Conservation (phyloP, 2,329 filamentous ascomycete species). For the Trichoderma gracile region DNA sequence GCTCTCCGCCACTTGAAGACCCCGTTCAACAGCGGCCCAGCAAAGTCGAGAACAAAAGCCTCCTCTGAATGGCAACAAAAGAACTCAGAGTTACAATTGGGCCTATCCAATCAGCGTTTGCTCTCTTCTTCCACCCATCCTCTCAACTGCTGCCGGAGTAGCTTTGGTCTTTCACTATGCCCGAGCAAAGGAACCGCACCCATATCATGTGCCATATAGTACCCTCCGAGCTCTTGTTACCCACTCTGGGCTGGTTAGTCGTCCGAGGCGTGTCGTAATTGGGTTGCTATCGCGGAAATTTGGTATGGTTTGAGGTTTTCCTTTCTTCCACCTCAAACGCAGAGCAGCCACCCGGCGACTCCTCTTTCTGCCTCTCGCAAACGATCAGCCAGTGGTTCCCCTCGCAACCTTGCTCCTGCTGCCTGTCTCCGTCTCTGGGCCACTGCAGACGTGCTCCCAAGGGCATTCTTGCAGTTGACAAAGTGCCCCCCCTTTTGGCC, state of each 20-base stretch:
- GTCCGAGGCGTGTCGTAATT: slow-evolving; percentile 24
- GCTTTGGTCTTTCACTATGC: slow-evolving; percentile 13
- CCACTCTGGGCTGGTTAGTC: slow-evolving; percentile 8
- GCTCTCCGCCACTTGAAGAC: neutral
- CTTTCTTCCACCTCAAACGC: slow-evolving; percentile 24
- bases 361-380: slow-evolving; percentile 22
- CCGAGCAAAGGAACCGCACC: slow-evolving; percentile 14
- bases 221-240: slow-evolving; percentile 4
- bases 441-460: slow-evolving; percentile 24
- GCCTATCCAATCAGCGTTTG: slow-evolving; percentile 1
- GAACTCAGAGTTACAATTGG: slow-evolving; percentile 4
- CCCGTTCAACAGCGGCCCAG: neutral
- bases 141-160: slow-evolving; percentile 12
- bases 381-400: slow-evolving; percentile 18
- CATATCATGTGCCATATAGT: slow-evolving; percentile 14
- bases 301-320: slow-evolving; percentile 16
- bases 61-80: neutral
- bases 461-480: slow-evolving; percentile 21
- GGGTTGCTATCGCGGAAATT: slow-evolving; percentile 18
- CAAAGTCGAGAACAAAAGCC: neutral
- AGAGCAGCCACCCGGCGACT: slow-evolving; percentile 20
- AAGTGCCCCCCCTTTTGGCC: slow-evolving; percentile 20
- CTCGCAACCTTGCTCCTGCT: neutral
- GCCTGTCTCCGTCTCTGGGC: slow-evolving; percentile 4
- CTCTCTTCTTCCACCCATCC: slow-evolving; percentile 7